Evolutionary conservation across 2,329 filamentous ascomycete genomes (phyloP), one percentile per base, ranked within the genome.

Genomic region (Trichoderma atrobrunneum): DNA sequence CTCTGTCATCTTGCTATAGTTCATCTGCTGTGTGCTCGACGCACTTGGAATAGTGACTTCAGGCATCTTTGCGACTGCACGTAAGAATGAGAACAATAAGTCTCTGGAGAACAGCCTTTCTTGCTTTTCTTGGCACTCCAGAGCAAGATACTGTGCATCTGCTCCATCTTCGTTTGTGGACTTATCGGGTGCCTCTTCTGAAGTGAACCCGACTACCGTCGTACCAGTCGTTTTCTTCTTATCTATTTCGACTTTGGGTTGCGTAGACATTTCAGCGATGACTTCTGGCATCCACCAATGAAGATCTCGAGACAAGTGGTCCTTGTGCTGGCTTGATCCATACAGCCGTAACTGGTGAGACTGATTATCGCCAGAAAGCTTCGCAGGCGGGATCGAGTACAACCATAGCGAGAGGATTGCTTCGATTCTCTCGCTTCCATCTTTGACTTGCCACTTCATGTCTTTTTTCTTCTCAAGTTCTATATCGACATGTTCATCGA

Each of bases 381-480:
- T 12, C 14, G 14, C 16, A 3, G 28, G 28, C 6, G 43, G 5
- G 0, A 1, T n/a, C 12, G 72, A 74, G 72, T 75, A 79, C 0
- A 79, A 12, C 79, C 79, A 80, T 5, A 80, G 64, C 1, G 79
- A 80, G 18, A 80, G 72, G 0, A 73, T 77, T 5, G 79, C 77
- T 11, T 80, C 78, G 18, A 80, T 72, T 34, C 77, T 76, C 3
- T 72, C 72, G n/a, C 8, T 6, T 21, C 3, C 3, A 5, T 72
- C 28, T 34, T 65, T 54, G 12, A 73, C 74, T 28, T 66, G 75
- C 79, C 78, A 80, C 11, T 3, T 18, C 7, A 48, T 57, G 1
- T 70, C 70, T 0, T 63, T 36, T 1, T 61, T 32, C 11, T 18
- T 51, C n/a, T 26, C 28, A 2, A 51, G 43, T 21, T 51, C 43